Percentiles rank a stretch among this genome's conserved stretches.
These are phyloP conservation scores for Dendrocalamus sinicus DNA, from an alignment of 176 grass and related monocot genomes.

Conservation along the genomic window DNA sequence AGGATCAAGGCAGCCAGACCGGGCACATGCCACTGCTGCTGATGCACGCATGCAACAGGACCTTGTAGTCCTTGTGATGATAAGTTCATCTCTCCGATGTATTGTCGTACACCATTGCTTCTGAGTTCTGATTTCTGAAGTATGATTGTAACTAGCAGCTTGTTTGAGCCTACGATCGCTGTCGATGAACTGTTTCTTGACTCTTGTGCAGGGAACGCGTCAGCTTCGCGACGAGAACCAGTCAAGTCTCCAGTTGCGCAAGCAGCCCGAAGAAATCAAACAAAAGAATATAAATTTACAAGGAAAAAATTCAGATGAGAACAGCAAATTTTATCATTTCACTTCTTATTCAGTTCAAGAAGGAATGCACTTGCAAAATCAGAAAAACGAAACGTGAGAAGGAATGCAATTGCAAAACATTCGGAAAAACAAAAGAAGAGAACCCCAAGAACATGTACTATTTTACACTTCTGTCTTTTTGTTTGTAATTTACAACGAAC, in stretches of 20 bases:
- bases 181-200: background rate
- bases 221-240: background rate
- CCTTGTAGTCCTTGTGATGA: too few relatives aligned
- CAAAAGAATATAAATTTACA: background rate
- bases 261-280: background rate
- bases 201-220: background rate
- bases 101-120: background rate
- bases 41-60: background rate
- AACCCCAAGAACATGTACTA: background rate
- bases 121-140: background rate
- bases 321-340: background rate
- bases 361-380: conserved; percentile 34
- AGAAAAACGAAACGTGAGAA: background rate
- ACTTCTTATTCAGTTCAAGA: conserved; percentile 39
- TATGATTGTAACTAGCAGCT: background rate
- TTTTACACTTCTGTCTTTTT: background rate
- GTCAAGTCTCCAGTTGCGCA: background rate
- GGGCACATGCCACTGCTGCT: background rate
- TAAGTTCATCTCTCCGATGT: too few relatives aligned
- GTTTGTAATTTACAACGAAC: conserved; percentile 34
- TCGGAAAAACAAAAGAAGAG: background rate
- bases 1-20: background rate
- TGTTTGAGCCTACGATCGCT: background rate
- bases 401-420: conserved; percentile 22
- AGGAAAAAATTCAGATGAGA: background rate